Evolutionary conservation across 116 monocot species (phyloP), one percentile per base, ranked within the genome.

Genomic region (Trichopus zeylanicus): DNA sequence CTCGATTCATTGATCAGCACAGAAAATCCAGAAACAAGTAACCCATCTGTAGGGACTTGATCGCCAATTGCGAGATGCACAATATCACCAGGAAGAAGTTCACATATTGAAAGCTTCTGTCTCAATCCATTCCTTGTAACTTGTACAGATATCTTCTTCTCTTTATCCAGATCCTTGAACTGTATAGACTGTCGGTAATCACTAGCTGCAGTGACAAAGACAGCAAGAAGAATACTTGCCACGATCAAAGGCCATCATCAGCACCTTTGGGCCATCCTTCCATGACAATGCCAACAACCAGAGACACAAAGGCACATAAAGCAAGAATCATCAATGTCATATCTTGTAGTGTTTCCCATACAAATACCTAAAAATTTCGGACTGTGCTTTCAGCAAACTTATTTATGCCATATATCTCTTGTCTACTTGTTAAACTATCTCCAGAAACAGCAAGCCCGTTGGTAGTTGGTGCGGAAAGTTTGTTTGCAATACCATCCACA

Each of bases 81-180:
- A 60, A 84, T 65, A 67, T 89, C 88, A 56, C 88, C 88, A 30
- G 88, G 75, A 55, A 89, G 74, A 57, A 89, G 77, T 58, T 89
- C 84, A 51, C 81, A 80, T 39, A 89, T 81, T 6, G 78, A 75
- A 24, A 89, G 33, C 60, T 81, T 89, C 67, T 81, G 76, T 33
- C 88, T 71, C 38, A 74, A 83, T 8, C 87, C 88, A 54, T 75
- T 72, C 39, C 88, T 55, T 25, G 83, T 88, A 37, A 81, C 81
- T 31, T 89, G 88, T 6, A 89, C 53, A 31, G 47, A 59, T 10
- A 89, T 89, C 72, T 84, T 89, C 46, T 89, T 89, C 75, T 89
- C 88, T 57, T 80, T 78, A 48, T 89, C 88, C 67, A 89, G 72
- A 67, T 84, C 84, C 59, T 78, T 89, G 58, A 89, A 89, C 58